These are phyloP conservation scores for Volvariella surrecta DNA, from an alignment of 1,284 basidiomycete species.

Conservation along the genomic window DNA sequence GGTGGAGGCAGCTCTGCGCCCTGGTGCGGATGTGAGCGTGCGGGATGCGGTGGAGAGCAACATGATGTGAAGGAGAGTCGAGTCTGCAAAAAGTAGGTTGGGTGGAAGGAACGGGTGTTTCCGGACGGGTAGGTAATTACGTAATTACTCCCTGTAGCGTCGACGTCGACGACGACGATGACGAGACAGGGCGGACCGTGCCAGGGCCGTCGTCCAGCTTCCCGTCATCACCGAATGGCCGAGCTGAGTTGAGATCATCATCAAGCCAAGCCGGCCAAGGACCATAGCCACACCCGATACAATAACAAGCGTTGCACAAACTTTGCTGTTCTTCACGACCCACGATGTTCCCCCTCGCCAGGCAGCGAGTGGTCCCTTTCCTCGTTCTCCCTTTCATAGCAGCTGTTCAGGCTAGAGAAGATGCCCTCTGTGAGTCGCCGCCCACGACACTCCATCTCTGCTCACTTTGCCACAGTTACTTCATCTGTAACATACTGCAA, in stretches of 20 bases:
- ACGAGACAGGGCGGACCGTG: too few species aligned
- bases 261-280: too few species aligned
- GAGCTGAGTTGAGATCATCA: too few species aligned
- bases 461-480: slow-evolving; percentile 46
- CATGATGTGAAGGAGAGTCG: slow-evolving; percentile 23
- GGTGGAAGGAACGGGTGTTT: slow-evolving; percentile 20
- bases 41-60: slow-evolving; percentile 31
- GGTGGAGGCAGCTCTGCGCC: slow-evolving; percentile 60
- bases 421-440: slow-evolving; percentile 46
- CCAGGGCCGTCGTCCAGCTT: too few species aligned
- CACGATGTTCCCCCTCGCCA: slow-evolving; percentile 36
- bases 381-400: slow-evolving; percentile 32
- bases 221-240: too few species aligned
- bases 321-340: too few species aligned
- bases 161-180: slow-evolving; percentile 2
- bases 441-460: slow-evolving; percentile 8
- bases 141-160: neutral
- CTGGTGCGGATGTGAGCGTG: slow-evolving; percentile 29
- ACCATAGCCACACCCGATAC: too few species aligned
- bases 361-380: slow-evolving; percentile 51
- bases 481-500: slow-evolving; percentile 86
- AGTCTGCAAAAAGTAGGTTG: slow-evolving; percentile 22
- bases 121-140: too few species aligned
- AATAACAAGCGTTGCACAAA: too few species aligned
- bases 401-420: slow-evolving; percentile 36